These are phyloP conservation scores for Fusarium compactum DNA, from an alignment of 2,329 filamentous ascomycete genomes.

Conservation along the genomic window DNA sequence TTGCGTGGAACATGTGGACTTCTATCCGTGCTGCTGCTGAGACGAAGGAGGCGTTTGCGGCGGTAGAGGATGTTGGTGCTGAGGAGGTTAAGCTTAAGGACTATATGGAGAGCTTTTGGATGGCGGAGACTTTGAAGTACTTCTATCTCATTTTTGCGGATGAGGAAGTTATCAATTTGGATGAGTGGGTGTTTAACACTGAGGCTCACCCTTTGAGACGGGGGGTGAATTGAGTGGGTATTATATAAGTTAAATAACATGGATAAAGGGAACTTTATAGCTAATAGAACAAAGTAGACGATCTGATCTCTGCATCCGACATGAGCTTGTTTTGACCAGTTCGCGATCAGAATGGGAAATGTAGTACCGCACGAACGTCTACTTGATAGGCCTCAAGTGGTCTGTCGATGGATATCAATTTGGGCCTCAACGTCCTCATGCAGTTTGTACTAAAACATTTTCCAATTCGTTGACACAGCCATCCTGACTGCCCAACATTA, in stretches of 20 bases:
- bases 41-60: conserved; percentile 71
- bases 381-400: too few relatives aligned
- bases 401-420: too few relatives aligned
- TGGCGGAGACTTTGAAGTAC: conserved; percentile 80
- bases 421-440: too few relatives aligned
- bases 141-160: conserved; percentile 80
- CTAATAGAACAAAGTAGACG: not conserved
- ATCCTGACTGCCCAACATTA: too few relatives aligned
- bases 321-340: not conserved
- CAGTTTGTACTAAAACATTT: too few relatives aligned
- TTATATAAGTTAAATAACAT: not conserved
- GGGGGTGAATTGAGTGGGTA: not conserved
- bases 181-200: conserved; percentile 74
- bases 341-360: not conserved
- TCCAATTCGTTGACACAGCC: too few relatives aligned
- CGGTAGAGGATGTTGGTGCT: conserved; percentile 73
- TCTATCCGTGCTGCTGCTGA: conserved; percentile 70
- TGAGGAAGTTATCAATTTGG: conserved; percentile 70
- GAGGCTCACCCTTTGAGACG: conserved; percentile 62
- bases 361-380: not conserved
- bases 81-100: conserved; percentile 61
- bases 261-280: not conserved
- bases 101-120: conserved; percentile 78
- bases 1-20: conserved; percentile 80
- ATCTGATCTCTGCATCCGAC: not conserved